Evolutionary conservation across 106 monocot species (phyloP).

Genomic region (Dioscorea dumetorum): DNA sequence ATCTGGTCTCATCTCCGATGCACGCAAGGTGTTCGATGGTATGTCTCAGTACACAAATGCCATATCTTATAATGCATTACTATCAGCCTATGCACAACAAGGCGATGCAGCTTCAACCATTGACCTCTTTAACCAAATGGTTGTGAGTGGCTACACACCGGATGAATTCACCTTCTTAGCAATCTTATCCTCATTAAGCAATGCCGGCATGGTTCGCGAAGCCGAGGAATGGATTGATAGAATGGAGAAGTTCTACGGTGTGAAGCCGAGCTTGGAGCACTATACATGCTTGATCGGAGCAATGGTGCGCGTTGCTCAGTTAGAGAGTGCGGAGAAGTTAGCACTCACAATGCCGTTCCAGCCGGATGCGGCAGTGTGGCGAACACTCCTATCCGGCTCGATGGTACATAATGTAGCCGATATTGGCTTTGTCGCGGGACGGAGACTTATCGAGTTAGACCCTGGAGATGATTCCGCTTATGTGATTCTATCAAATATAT

Average conservation of each 20-base stretch:
- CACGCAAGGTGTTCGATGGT: slow-evolving; percentile 23
- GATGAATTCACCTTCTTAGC: slow-evolving; percentile 46
- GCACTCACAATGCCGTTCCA: slow-evolving; percentile 42
- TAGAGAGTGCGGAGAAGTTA: slow-evolving; percentile 41
- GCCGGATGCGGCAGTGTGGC: slow-evolving; percentile 59
- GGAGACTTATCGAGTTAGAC: slow-evolving; percentile 34
- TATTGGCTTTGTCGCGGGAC: slow-evolving; percentile 11
- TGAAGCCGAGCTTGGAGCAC: slow-evolving; percentile 44
- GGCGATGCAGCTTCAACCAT: slow-evolving; percentile 18
- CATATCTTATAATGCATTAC: slow-evolving; percentile 39
- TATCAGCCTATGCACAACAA: slow-evolving; percentile 46
- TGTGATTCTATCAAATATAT: slow-evolving; percentile 48
- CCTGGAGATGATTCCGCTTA: slow-evolving; percentile 53
- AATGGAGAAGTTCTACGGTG: slow-evolving; percentile 24
- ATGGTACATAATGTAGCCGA: slow-evolving; percentile 23
- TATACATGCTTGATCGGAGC: slow-evolving; percentile 58
- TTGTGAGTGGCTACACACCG: neutral
- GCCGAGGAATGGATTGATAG: slow-evolving; percentile 25
- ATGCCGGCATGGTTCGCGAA: slow-evolving; percentile 34
- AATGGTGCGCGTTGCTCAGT: slow-evolving; percentile 30
- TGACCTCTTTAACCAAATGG: slow-evolving; percentile 36
- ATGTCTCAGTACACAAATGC: slow-evolving; percentile 4
- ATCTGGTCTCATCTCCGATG: slow-evolving; percentile 22
- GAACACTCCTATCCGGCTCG: slow-evolving; percentile 45
- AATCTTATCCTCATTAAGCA: slow-evolving; percentile 38